Evolutionary conservation across 768 basidiomycete genomes (phyloP), one percentile per base, ranked within the genome.

Genomic region (Termitomyces sp.): DNA sequence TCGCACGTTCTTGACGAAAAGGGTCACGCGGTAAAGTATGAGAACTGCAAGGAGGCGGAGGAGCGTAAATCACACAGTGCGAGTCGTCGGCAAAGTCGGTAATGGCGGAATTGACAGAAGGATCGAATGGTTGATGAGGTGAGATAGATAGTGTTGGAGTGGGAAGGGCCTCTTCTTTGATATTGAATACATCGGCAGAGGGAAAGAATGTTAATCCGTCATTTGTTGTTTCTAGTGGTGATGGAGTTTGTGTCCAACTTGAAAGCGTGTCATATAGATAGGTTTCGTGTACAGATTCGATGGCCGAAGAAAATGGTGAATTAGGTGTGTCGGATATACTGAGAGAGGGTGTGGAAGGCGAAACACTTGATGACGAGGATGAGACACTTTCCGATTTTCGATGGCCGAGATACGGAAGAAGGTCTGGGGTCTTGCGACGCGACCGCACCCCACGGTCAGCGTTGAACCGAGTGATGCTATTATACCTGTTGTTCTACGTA

Each of bases 391-490:
- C 75, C 32, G 73, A 66, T 63, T 72, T 74, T 52, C 70, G 71
- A 59, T 66, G 68, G 33, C 68, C 32, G 41, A 66, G 59, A 59
- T 74, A 74, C 35, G 68, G 67, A 38, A 63, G 59, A 10, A 71
- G 68, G 44, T 75, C 75, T 16, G 71, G 69, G 1, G 76, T 74
- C 66, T 72, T 74, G 63, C 76, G 71, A 58, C 77, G 66, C 47
- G 72, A 69, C 6, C 77, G 72, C 40, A 67, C 53, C 33, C 67
- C 67, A 4, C 77, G 71, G 55, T 78, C 78, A 26, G 71, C 72
- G 57, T 75, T 78, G 68, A 78, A 79, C 48, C 80, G 72, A 28
- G 79, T 81, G 59, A 81, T 79, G 58, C 79, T 80, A 60, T 82
- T 83, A 64, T 82, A 83, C 64, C 81, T 81, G 59, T 40, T 51